Percentiles rank a stretch among this genome's conserved stretches.
phyloP scores from a whole-genome alignment of 495 filamentous ascomycete species.

The Tuber aestivum region DNA sequence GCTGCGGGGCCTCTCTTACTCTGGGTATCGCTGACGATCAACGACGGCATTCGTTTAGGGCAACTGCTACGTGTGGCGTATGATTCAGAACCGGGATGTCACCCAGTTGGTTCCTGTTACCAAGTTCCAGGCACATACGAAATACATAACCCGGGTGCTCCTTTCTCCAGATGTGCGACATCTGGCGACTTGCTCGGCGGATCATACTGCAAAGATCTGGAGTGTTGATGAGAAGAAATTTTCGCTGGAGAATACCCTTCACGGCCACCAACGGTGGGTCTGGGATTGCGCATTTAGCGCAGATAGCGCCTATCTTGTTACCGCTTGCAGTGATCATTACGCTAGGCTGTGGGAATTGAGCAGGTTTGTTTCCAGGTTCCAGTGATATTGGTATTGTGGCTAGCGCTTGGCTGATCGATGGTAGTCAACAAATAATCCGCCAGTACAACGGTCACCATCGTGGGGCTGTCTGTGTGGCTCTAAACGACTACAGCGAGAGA shows the following conservation, averaged over 20 bases:
- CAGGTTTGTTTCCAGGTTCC: conserved; percentile 39
- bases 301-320: conserved; percentile 94
- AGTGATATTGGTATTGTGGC: neutral
- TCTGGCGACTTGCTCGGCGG: conserved; percentile 92
- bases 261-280: conserved; percentile 96
- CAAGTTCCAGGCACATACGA: conserved; percentile 84
- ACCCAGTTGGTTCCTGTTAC: conserved; percentile 86
- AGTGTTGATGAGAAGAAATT: conserved; percentile 68
- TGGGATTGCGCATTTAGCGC: conserved; percentile 99
- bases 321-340: conserved; percentile 94
- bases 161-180: conserved; percentile 96
- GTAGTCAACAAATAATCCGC: conserved; percentile 77
- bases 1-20: conserved; percentile 8
- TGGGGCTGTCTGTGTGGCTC: conserved; percentile 88
- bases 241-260: conserved; percentile 79
- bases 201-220: conserved; percentile 98
- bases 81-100: conserved; percentile 72
- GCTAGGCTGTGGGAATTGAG: conserved; percentile 91
- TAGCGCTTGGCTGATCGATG: conserved; percentile 20
- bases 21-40: conserved; percentile 9
- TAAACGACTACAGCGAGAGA: conserved; percentile 91
- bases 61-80: conserved; percentile 93
- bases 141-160: conserved; percentile 91
- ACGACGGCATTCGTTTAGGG: conserved; percentile 53
- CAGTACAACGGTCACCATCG: conserved; percentile 98